A percentile compares a stretch with the other conserved stretches of the same genome.
Conservation (phyloP, 2,329 filamentous ascomycete species). For the Escovopsis sp. region DNA sequence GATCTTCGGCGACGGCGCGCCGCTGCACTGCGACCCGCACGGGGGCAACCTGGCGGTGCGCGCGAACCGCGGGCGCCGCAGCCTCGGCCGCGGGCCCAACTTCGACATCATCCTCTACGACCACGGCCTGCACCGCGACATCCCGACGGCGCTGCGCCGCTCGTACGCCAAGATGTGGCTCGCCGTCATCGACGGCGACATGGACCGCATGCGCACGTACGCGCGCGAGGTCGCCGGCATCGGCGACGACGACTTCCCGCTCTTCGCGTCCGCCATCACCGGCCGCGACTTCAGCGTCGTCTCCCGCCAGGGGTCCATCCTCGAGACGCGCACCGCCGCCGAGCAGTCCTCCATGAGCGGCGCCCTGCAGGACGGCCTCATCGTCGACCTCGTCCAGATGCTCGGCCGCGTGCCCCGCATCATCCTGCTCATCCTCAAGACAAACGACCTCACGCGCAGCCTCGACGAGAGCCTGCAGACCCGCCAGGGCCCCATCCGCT, state of each 20-base stretch:
- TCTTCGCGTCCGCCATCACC: slow-evolving; percentile 94
- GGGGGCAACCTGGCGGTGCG: slow-evolving; percentile 91
- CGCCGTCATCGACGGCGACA: slow-evolving; percentile 81
- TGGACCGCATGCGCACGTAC: slow-evolving; percentile 74
- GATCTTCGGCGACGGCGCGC: slow-evolving; percentile 85
- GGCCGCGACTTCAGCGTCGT: slow-evolving; percentile 79
- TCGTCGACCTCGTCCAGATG: slow-evolving; percentile 77
- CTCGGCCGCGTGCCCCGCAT: slow-evolving; percentile 81
- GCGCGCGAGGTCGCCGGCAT: slow-evolving; percentile 81
- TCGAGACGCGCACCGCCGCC: slow-evolving; percentile 46
- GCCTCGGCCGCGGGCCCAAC: slow-evolving; percentile 43
- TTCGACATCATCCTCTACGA: slow-evolving; percentile 96
- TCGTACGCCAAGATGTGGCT: slow-evolving; percentile 97
- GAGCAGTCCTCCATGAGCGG: slow-evolving; percentile 82
- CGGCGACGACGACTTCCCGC: slow-evolving; percentile 75
- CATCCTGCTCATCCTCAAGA: slow-evolving; percentile 91
- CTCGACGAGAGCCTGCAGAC: slow-evolving; percentile 85
- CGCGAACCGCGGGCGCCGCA: slow-evolving; percentile 47
- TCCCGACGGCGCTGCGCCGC: slow-evolving; percentile 60
- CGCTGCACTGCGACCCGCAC: slow-evolving; percentile 92
- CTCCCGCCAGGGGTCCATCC: slow-evolving; percentile 40
- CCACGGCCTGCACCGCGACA: slow-evolving; percentile 90
- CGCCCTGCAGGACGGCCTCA: slow-evolving; percentile 72
- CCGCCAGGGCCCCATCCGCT: slow-evolving; percentile 47
- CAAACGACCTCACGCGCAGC: slow-evolving; percentile 87